Evolutionary conservation across 208 protist species (phyloP), one percentile per base, ranked within the genome.

Genomic region (Angomonas desouzai): DNA sequence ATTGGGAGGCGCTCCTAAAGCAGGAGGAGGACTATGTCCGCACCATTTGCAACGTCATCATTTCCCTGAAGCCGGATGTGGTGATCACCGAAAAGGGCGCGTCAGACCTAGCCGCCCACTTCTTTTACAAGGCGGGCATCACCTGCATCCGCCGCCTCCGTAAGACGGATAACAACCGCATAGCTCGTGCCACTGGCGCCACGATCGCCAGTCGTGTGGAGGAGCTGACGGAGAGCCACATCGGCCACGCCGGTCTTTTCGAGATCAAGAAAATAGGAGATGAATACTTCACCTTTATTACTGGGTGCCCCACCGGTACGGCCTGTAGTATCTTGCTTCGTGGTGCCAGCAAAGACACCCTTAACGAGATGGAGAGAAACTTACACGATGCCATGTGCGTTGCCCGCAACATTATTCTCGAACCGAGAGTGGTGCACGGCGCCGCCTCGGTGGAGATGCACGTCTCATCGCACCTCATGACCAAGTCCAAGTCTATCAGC

Each of bases 21-120:
- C 85, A 98, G 62, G 99, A 99, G 89, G 98, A 99, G 78, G 96
- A 99, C 62, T 99, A 98, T 66, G 89, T 99, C 57, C 89, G 98
- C 62, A 70, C 88, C 16, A 86, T 99, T 48, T 99, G 98, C 85
- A 85, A 98, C 47, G 74, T 97, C 36, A 99, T 99, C 70, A 96
- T 99, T 40, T 88, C 84, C 38, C 80, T 99, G 62, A 99, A 99
- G 79, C 98, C 98, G 7, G 98, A 99, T 79, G 74, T 99, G 13
- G 98, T 99, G 18, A 92, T 99, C 78, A 99, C 99, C 10, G 99
- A 99, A 79, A 99, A 99, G 89, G 99, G 98, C 65, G 83, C 98
- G 27, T 99, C 98, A 4, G 98, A 99, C 86, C 72, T 99, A 16
- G 98, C 98, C 27, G 94, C 97, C 68, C 98, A 99, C 81, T 98